Base-by-base conservation (phyloP, 1,284 basidiomycete species). In the Cutaneotrichosporon sp. region DNA sequence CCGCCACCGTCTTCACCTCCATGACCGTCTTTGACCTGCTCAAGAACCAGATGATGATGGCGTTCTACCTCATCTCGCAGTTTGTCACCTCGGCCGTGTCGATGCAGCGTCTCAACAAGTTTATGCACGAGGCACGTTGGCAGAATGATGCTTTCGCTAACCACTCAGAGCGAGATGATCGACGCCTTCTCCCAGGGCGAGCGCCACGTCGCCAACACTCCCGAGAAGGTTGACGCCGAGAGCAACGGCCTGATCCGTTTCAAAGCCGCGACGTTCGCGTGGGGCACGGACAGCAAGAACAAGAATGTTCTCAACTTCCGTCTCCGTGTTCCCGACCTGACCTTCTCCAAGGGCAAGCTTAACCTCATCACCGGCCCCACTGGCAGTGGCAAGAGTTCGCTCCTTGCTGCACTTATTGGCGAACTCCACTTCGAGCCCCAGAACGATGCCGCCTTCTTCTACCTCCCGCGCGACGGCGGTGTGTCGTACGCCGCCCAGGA, bases 401-500 rank as follows among this genome's bases (percentile, higher is more conserved):
- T 76, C 13, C 64, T 76, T 18, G 46, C 80, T 73, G 79, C 79
- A 7, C 70, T 81, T 7, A 72, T 83, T 9, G 80, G 80, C 66
- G 76, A 77, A 56, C 68, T 77, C 30, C 69, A 74, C 57, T 74
- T 74, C 41, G 65, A 72, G 51, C 80, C 80, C 0, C 67, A 74
- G 8, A 76, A 77, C 7, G 76, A 80, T 12, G 79, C 79, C 34
- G 81, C 84, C 0, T 85, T 82, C 77, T 84, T 79, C 68, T 82
- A 80, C 55, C 77, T 88, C 8, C 85, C 86, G n/a, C 78, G 85
- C 8, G 70, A 75, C 2, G 79, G 80, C 12, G 85, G 86, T 7
- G 80, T 88, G 4, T 82, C 84, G 0, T 88, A 86, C 70, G 84
- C 85, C 5, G 83, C 85, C 1, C 86, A 89, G 67, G 85, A 87